phyloP scores from a whole-genome alignment of 2,329 filamentous ascomycete species.

The Bimuria novae-zelandiae region DNA sequence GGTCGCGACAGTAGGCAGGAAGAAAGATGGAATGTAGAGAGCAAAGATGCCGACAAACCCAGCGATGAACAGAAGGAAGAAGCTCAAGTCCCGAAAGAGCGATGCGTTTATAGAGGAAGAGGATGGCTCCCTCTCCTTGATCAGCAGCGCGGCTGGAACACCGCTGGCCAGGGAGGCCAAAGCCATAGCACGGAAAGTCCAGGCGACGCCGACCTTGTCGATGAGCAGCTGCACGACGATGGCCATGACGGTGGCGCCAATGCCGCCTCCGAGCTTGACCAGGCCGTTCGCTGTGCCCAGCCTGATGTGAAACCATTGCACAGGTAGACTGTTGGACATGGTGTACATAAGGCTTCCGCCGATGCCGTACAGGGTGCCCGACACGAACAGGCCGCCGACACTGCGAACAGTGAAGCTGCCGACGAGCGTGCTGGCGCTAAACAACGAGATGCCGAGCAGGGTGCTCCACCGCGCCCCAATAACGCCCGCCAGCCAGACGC shows the following conservation, averaged over 20 bases:
- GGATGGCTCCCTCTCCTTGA: conserved; percentile 1
- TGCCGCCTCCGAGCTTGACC: conserved; percentile 5
- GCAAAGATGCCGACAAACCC: conserved; percentile 3
- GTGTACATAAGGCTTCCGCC: conserved; percentile 31
- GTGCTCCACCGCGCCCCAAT: conserved; percentile 37
- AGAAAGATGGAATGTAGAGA: conserved; percentile 5
- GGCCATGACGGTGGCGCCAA: conserved; percentile 6
- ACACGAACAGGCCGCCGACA: conserved; percentile 53
- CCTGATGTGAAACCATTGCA: conserved; percentile 8
- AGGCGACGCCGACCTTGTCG: conserved; percentile 3
- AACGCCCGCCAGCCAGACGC: conserved; percentile 5
- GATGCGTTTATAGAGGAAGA: conserved; percentile 1
- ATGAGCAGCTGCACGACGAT: conserved; percentile 2
- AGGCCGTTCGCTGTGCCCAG: conserved; percentile 1
- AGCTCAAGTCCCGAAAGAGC: conserved; percentile 3
- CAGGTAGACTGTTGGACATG: conserved; percentile 11
- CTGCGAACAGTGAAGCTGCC: conserved; percentile 52
- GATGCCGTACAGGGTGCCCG: conserved; percentile 52
- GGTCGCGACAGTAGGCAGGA: conserved; percentile 2
- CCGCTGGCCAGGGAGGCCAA: conserved; percentile 3
- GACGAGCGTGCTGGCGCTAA: conserved; percentile 55
- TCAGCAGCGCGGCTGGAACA: conserved; percentile 3
- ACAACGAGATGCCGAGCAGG: conserved; percentile 43
- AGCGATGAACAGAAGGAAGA: conserved; percentile 4
- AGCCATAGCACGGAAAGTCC: conserved; percentile 1